These are phyloP conservation scores for Saturnispora quitensis DNA, from an alignment of 805 yeast genomes.

Conservation along the genomic window DNA sequence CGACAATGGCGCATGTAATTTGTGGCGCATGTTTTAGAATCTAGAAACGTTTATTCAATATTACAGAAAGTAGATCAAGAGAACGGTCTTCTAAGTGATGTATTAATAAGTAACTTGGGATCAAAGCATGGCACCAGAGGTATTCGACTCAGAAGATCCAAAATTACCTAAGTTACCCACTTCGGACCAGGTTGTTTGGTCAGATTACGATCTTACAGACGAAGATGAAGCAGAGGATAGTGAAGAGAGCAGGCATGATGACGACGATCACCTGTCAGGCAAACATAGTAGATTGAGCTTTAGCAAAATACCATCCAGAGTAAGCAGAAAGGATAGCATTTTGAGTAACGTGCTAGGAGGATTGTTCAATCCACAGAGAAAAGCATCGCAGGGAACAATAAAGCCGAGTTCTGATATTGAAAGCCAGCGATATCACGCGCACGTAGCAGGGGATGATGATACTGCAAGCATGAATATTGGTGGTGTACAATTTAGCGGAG, in stretches of 20 bases:
- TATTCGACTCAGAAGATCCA: conserved; percentile 36
- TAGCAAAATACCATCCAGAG: background rate
- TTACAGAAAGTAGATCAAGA: too few relatives aligned
- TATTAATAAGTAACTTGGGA: background rate
- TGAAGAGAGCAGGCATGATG: background rate
- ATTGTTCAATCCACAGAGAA: background rate
- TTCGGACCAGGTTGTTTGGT: conserved; percentile 23
- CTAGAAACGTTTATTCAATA: background rate
- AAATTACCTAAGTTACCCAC: conserved; percentile 32
- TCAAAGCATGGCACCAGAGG: conserved; percentile 4
- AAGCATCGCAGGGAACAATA: background rate
- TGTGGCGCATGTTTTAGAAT: background rate
- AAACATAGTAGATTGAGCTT: background rate
- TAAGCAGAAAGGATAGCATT: background rate
- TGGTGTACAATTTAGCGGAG: background rate
- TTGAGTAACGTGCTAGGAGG: background rate
- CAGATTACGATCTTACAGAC: conserved; percentile 21
- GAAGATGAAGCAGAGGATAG: background rate
- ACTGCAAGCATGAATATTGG: background rate
- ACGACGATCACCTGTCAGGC: background rate
- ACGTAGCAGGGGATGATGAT: background rate
- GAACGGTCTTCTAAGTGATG: background rate
- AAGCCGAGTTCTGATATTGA: background rate
- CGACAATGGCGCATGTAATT: background rate
- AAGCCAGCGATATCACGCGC: background rate